These are phyloP conservation scores for Camelina sativa DNA, from an alignment of 345 rosid genomes.

Conservation along the genomic window DNA sequence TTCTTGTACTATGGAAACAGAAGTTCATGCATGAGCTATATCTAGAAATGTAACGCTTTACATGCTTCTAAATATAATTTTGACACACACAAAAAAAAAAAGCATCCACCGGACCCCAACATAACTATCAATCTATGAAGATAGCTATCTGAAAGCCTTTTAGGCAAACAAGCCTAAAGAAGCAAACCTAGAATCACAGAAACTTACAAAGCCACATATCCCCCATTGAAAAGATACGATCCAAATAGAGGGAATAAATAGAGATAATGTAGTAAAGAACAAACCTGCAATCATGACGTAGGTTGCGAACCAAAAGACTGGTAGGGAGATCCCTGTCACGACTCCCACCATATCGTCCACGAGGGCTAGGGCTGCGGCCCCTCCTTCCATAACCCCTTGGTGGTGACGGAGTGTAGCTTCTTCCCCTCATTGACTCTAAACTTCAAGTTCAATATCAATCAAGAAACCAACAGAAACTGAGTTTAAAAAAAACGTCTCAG, in stretches of 20 bases:
- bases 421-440: slow-evolving; percentile 73
- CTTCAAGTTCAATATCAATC: slow-evolving; percentile 19
- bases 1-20: slow-evolving; percentile 1
- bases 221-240: background rate
- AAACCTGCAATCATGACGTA: slow-evolving; percentile 96
- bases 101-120: background rate
- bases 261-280: background rate
- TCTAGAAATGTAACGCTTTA: background rate
- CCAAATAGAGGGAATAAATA: background rate
- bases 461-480: background rate
- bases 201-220: background rate
- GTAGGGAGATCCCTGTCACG: slow-evolving; percentile 90
- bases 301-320: slow-evolving; percentile 95
- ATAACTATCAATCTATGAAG: slow-evolving; percentile 3
- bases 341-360: slow-evolving; percentile 73
- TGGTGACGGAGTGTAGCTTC: slow-evolving; percentile 87
- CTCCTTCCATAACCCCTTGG: slow-evolving; percentile 84
- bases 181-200: background rate
- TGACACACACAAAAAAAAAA: background rate
- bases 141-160: background rate
- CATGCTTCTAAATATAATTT: background rate
- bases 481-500: background rate
- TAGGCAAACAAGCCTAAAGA: background rate
- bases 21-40: background rate
- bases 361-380: slow-evolving; percentile 84